Base-by-base conservation (phyloP, 345 rosid species). In the Eucalyptus virginea region DNA sequence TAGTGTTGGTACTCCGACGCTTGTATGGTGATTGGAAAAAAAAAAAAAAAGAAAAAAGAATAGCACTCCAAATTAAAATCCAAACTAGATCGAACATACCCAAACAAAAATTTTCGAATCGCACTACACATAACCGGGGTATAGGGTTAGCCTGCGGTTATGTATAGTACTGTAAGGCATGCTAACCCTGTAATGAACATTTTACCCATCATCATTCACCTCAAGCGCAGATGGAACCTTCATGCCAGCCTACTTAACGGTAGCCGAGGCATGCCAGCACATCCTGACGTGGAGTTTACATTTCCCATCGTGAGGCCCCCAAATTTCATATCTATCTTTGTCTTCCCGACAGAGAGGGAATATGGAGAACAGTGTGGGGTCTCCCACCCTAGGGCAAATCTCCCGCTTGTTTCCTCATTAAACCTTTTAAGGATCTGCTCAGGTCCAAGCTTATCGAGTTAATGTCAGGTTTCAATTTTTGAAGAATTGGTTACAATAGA, bases 171-270 rank as follows among this genome's bases (percentile, higher is more conserved):
- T 1, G 2, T 52, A 0, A 52, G 24, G 56, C 4, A 2, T 3
- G 24, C 10, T 18, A 52, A 52, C 56, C 9, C 1, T 52, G 0
- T 1, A 52, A 1, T 7, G 24, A 52, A 52, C 4, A 2, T 18
- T 52, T 18, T 4, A 52, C 4, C 2, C 1, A 52, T 1, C 23
- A 23, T 52, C 23, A 18, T 3, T 51, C 2, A 52, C 23, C 8
- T 1, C 1, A 51, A 0, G 56, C 9, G 1, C 0, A 8, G 0
- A 0, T 18, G 9, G 4, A 2, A 18, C 9, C 23, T 52, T 2
- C 56, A 52, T 18, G 56, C 23, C 9, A 51, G 9, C 56, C 4
- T 18, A 51, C 9, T 0, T 0, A 51, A 0, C 4, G 1, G 4
- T 51, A 51, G 56, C 4, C 0, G 0, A 1, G 9, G 8, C 9